phyloP scores from a whole-genome alignment of 176 grass and related monocot genomes.

The Oropetium thomaeum region DNA sequence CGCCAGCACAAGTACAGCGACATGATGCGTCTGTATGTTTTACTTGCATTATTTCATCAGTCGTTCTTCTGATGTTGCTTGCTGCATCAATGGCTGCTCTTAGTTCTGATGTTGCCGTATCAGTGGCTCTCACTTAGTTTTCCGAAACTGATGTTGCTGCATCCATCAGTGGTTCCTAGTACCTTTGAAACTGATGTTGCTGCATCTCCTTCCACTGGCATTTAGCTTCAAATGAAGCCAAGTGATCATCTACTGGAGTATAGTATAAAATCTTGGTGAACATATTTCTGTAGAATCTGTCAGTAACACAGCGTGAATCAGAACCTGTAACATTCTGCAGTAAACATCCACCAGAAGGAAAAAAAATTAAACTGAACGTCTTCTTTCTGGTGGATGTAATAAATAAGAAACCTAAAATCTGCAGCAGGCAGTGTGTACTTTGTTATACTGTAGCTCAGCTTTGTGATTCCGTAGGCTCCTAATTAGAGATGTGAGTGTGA shows the following conservation, averaged over 20 bases:
- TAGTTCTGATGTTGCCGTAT: background rate
- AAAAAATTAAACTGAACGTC: too few relatives aligned
- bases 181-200: background rate
- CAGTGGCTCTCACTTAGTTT: background rate
- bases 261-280: too few relatives aligned
- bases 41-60: background rate
- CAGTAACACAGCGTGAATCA: background rate
- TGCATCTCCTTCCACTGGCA: background rate
- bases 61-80: background rate
- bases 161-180: background rate
- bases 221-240: background rate
- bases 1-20: conserved; percentile 11
- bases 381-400: too few relatives aligned
- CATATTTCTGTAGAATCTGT: background rate
- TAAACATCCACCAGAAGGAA: conserved; percentile 3
- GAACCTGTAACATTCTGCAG: background rate
- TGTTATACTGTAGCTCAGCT: conserved; percentile 35
- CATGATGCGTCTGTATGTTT: background rate
- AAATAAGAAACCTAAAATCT: conserved; percentile 13
- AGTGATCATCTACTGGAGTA: background rate
- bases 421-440: conserved; percentile 26
- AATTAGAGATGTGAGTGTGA: background rate
- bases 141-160: background rate
- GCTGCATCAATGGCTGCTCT: background rate
- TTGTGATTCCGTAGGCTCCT: conserved; percentile 20